Percentiles rank a stretch among this genome's conserved stretches.
These are phyloP conservation scores for Ophiostoma sp. DNA, from an alignment of 2,329 filamentous ascomycete genomes.

Conservation along the genomic window DNA sequence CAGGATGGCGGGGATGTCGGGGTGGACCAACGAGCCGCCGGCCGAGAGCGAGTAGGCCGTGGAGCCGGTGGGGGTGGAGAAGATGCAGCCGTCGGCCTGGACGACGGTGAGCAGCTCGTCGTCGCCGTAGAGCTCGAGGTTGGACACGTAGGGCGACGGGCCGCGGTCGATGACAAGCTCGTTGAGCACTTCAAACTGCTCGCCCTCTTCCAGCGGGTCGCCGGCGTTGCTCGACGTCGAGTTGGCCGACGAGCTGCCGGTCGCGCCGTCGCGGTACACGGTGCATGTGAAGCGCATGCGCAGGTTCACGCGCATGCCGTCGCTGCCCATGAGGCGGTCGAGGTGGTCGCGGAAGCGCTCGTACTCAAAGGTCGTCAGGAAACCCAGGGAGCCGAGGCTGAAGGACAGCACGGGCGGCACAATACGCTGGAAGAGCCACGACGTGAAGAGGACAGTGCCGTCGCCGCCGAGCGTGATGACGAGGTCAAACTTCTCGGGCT, in stretches of 20 bases:
- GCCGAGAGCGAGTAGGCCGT: constrained; percentile 96
- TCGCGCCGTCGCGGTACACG: constrained; percentile 66
- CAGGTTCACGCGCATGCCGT: constrained; percentile 93
- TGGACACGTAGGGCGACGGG: constrained; percentile 93
- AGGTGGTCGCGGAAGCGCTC: constrained; percentile 81
- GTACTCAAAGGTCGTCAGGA: constrained; percentile 83
- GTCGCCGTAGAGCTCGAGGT: constrained; percentile 92
- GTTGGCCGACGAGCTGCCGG: constrained; percentile 28
- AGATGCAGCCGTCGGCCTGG: constrained; percentile 95
- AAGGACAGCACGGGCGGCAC: constrained; percentile 82
- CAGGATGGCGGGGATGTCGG: constrained; percentile 92
- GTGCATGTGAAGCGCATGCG: constrained; percentile 99
- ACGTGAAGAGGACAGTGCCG: constrained; percentile 81
- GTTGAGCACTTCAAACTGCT: constrained; percentile 97
- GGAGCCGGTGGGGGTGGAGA: constrained; percentile 84
- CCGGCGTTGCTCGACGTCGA: constrained; percentile 33
- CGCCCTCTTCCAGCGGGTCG: constrained; percentile 68
- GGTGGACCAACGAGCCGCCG: constrained; percentile 90
- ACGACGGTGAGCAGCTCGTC: constrained; percentile 92
- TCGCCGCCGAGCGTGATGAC: constrained; percentile 84
- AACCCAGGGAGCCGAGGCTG: constrained; percentile 78
- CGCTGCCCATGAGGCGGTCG: constrained; percentile 83
- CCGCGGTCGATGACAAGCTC: constrained; percentile 97
- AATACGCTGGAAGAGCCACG: constrained; percentile 86
- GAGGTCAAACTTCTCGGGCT: constrained; percentile 91